phyloP scores from a whole-genome alignment of 1,284 basidiomycete genomes.

The Xerocomus nothofagi region DNA sequence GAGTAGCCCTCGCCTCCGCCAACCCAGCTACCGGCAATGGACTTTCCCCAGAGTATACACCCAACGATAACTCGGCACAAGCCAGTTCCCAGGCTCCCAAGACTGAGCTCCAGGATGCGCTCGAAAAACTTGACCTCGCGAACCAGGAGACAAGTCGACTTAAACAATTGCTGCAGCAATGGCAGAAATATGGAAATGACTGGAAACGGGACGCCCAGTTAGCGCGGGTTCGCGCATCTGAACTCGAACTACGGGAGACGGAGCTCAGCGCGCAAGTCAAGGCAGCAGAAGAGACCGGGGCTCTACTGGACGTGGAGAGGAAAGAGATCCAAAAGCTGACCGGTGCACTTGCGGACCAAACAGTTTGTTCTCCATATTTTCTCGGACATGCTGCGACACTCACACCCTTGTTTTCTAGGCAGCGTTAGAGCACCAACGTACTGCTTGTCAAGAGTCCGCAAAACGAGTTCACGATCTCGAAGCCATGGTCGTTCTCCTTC shows the following conservation, averaged over 20 bases:
- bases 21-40: slow-evolving; percentile 5
- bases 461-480: slow-evolving; percentile 25
- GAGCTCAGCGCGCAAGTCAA: slow-evolving; percentile 14
- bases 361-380: slow-evolving; percentile 19
- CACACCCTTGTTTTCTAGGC: slow-evolving; percentile 12
- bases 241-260: slow-evolving; percentile 14
- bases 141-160: slow-evolving; percentile 23
- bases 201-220: slow-evolving; percentile 30
- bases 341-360: slow-evolving; percentile 22
- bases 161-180: slow-evolving; percentile 23
- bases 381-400: neutral
- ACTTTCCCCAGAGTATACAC: slow-evolving; percentile 3
- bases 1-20: slow-evolving; percentile 14
- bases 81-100: neutral
- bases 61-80: slow-evolving; percentile 8
- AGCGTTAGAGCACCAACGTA: slow-evolving; percentile 18
- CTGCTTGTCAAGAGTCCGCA: slow-evolving; percentile 12
- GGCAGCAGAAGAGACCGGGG: slow-evolving; percentile 11
- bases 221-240: slow-evolving; percentile 15
- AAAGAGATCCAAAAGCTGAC: slow-evolving; percentile 17
- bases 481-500: slow-evolving; percentile 18
- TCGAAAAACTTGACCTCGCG: slow-evolving; percentile 19
- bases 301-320: slow-evolving; percentile 17
- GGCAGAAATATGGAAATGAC: slow-evolving; percentile 29
- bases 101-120: slow-evolving; percentile 2